Evolutionary conservation across 2,329 filamentous ascomycete species (phyloP), one percentile per base, ranked within the genome.

Genomic region (Sarocladium brachiariae): DNA sequence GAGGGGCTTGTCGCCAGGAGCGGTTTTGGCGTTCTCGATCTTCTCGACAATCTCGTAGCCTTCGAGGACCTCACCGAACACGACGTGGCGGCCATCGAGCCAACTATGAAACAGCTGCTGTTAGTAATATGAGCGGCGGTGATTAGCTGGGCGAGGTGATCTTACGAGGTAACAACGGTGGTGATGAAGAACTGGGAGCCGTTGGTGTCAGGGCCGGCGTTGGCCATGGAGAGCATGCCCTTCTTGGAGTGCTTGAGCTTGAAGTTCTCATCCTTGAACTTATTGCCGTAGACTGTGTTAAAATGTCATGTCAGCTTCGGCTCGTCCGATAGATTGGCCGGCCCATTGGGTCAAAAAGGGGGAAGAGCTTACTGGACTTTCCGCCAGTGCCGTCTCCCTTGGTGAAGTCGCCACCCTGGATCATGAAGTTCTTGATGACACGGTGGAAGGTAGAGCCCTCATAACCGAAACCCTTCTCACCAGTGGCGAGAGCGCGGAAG

Each of bases 181-280:
- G 89, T 93, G 68, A 93, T 91, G 78, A 93, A 93, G 77, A 93
- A 93, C 68, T 93, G 88, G 53, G 85, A 89, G 65, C 88, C 87
- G 66, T 91, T 91, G 76, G 88, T 93, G 70, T 93, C 87, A 69
- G 83, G 80, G 69, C 87, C 87, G 54, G 86, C 81, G 72, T 91
- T 91, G 70, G 86, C 88, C 88, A 89, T 93, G 70, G 86, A 89
- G 58, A 93, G 75, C 49, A 89, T 74, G 63, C 88, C 88, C 70
- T 83, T 85, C 80, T 89, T 90, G 76, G 78, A 81, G 83, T 95
- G 89, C 80, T 90, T 91, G 66, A 92, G 79, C 84, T 93, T 92
- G 80, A 95, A 93, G 85, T 92, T 93, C 83, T 95, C 88, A 63
- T 95, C 88, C 57, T 81, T 71, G 74, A 93, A 93, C 73, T 87